These are phyloP conservation scores for Daldinia grandis DNA, from an alignment of 495 filamentous ascomycete genomes.

Conservation along the genomic window DNA sequence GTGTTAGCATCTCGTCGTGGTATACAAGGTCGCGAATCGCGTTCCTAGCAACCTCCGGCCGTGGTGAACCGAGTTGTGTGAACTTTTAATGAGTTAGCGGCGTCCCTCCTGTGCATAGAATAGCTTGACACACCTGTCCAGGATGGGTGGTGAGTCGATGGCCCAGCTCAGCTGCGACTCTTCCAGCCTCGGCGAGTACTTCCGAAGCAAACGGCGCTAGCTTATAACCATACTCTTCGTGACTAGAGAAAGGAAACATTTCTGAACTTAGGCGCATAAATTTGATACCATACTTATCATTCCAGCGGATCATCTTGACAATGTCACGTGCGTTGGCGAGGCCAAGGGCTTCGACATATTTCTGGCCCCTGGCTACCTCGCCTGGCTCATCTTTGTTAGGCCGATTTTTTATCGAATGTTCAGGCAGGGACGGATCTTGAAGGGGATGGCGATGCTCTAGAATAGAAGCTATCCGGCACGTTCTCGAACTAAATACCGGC, in stretches of 20 bases:
- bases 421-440: slow-evolving; percentile 73
- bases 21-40: slow-evolving; percentile 87
- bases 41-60: slow-evolving; percentile 74
- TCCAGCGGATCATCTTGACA: slow-evolving; percentile 88
- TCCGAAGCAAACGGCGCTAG: slow-evolving; percentile 86
- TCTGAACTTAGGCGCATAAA: slow-evolving; percentile 93
- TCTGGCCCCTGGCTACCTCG: slow-evolving; percentile 65
- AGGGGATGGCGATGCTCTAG: slow-evolving; percentile 88
- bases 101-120: background rate
- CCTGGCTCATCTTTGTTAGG: slow-evolving; percentile 76
- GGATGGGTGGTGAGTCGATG: slow-evolving; percentile 92
- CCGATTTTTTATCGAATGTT: slow-evolving; percentile 82
- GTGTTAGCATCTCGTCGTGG: slow-evolving; percentile 83
- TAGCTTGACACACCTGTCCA: slow-evolving; percentile 65
- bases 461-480: slow-evolving; percentile 90
- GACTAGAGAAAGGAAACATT: slow-evolving; percentile 96
- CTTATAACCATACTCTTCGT: slow-evolving; percentile 86
- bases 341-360: slow-evolving; percentile 79
- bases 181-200: slow-evolving; percentile 78
- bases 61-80: slow-evolving; percentile 87
- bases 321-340: slow-evolving; percentile 86
- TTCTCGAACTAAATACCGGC: slow-evolving; percentile 89
- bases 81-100: slow-evolving; percentile 58
- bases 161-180: slow-evolving; percentile 78
- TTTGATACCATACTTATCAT: slow-evolving; percentile 90